Conservation (phyloP, 2,329 filamentous ascomycete species). For the Dactylellina sp. region DNA sequence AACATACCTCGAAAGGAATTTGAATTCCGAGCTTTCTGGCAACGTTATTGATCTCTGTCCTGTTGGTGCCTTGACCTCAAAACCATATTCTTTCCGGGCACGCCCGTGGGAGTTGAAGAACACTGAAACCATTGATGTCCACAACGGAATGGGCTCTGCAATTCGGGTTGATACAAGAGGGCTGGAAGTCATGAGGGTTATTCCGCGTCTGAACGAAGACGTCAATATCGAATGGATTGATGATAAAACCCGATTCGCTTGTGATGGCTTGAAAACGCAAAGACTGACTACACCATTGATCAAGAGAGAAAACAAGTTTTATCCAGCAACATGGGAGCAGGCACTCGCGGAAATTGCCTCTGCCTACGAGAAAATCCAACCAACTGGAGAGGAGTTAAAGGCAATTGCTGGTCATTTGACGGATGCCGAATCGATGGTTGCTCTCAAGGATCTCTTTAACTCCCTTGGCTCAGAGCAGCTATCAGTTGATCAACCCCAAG, state of each 20-base stretch:
- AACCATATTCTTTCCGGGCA: conserved; percentile 96
- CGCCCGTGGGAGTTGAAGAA: conserved; percentile 97
- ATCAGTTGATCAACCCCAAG: conserved; percentile 87
- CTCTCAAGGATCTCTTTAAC: conserved; percentile 97
- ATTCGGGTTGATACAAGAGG: conserved; percentile 94
- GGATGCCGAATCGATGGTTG: conserved; percentile 92
- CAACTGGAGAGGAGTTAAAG: conserved; percentile 95
- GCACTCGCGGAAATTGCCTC: conserved; percentile 86
- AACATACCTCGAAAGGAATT: conserved; percentile 93
- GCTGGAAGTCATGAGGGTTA: conserved; percentile 92
- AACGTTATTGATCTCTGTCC: conserved; percentile 99
- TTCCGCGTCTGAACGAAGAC: conserved; percentile 94
- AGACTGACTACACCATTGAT: conserved; percentile 91
- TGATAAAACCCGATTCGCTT: conserved; percentile 96
- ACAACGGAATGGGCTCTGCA: conserved; percentile 91
- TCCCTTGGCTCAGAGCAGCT: conserved; percentile 96
- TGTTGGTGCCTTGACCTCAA: conserved; percentile 94
- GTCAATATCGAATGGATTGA: conserved; percentile 99
- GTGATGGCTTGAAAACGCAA: conserved; percentile 96
- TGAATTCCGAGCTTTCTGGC: conserved; percentile 93
- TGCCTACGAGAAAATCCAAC: conserved; percentile 81
- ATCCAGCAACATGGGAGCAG: conserved; percentile 94
- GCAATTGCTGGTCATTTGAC: conserved; percentile 89
- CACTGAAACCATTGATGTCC: conserved; percentile 93
- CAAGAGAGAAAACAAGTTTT: conserved; percentile 88